Evolutionary conservation across 176 grass and related monocot genomes (phyloP), one percentile per base, ranked within the genome.

Genomic region (Chrysopogon serrulatus): DNA sequence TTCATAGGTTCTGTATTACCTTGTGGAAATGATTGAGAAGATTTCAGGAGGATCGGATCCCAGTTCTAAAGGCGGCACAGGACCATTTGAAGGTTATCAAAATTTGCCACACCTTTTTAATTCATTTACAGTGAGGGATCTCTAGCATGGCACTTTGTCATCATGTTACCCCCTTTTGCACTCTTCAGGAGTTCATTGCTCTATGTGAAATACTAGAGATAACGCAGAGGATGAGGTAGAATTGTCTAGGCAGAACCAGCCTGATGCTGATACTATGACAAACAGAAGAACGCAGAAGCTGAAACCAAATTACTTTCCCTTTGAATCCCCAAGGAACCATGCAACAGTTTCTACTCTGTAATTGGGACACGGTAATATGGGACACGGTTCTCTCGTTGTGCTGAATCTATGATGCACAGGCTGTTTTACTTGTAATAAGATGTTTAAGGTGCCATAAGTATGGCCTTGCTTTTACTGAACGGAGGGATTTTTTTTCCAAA

Each of bases 121-220:
- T 47, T 37, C 17, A 1, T 42, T 64, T n/a, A n/a, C n/a, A n/a
- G n/a, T n/a, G n/a, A n/a, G n/a, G n/a, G n/a, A n/a, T n/a, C n/a
- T n/a, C n/a, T 7, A 3, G 6, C 4, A 16, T 73, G 10, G 10
- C 8, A 30, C 17, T 37, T n/a, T 5, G 1, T 42, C 10, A 42
- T 41, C 24, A 24, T 47, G 42, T 41, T 3, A 74, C 17, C 44
- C 11, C 10, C 1, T 70, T n/a, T 36, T 79, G 23, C 34, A 9
- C 70, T 33, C 10, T 15, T 16, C 92, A 94, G 92, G 95, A 92
- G 77, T 97, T 94, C 73, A 85, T 97, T 87, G 89, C 92, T 37
- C 81, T 67, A 33, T 97, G 92, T 71, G 95, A 98, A 90, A 83
- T 68, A 9, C 45, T 98, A 60, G 95, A 93, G 88, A 87, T 98